phyloP scores from a whole-genome alignment of 805 yeast genomes.

The Ogataea trehaloabstinens region DNA sequence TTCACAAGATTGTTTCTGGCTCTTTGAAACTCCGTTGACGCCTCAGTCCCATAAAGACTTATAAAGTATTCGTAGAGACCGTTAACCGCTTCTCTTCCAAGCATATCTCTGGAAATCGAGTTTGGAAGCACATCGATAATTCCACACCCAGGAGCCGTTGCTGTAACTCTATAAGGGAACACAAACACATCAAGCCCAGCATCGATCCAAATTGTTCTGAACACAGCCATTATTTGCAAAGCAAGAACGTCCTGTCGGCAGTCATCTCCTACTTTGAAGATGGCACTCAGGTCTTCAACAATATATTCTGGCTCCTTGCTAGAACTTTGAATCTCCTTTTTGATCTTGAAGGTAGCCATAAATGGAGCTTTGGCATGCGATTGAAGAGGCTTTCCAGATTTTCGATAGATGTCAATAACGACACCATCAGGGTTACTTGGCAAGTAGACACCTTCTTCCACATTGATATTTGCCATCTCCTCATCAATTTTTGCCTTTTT shows the following conservation, averaged over 20 bases:
- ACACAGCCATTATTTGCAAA: conserved; percentile 84
- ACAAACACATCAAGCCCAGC: conserved; percentile 89
- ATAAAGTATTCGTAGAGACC: conserved; percentile 91
- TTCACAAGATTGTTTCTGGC: conserved; percentile 92
- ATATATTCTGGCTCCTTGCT: conserved; percentile 33
- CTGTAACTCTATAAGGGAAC: conserved; percentile 92
- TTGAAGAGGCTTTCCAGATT: conserved; percentile 91
- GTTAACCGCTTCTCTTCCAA: conserved; percentile 97
- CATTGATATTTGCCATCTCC: conserved; percentile 78
- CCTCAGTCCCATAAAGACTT: conserved; percentile 93
- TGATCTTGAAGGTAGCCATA: conserved; percentile 90
- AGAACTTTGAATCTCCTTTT: conserved; percentile 51
- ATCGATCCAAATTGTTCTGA: conserved; percentile 84
- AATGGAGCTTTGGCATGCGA: conserved; percentile 99
- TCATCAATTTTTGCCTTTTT: conserved; percentile 95
- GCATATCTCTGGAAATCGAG: conserved; percentile 94
- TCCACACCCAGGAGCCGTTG: conserved; percentile 99
- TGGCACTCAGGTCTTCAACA: conserved; percentile 71
- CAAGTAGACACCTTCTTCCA: conserved; percentile 80
- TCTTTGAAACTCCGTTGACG: conserved; percentile 80
- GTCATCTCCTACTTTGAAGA: conserved; percentile 98
- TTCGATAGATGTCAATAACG: conserved; percentile 87
- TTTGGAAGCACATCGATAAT: conserved; percentile 97
- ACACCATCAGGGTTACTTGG: conserved; percentile 97
- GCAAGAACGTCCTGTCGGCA: conserved; percentile 97